phyloP scores from a whole-genome alignment of 2,329 filamentous ascomycete species.

The Amauroascus verrucosus region DNA sequence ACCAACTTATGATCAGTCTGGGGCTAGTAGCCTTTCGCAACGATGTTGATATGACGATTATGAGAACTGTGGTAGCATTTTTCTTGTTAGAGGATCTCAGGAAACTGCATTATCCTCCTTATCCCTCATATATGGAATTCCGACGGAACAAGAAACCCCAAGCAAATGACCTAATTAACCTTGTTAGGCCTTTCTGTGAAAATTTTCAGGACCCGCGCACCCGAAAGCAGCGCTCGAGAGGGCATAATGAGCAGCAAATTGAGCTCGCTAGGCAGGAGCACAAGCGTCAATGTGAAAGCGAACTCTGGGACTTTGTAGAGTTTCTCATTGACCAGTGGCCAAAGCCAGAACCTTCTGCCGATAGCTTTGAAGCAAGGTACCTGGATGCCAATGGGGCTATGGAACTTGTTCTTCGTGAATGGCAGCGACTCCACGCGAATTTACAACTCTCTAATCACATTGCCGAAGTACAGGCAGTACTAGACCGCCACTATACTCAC shows the following conservation, averaged over 20 bases:
- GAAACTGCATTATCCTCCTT: not conserved
- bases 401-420: constrained; percentile 35
- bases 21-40: not conserved
- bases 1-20: not conserved
- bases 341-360: not conserved
- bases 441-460: constrained; percentile 38
- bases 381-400: constrained; percentile 26
- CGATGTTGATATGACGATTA: not conserved
- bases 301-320: not conserved
- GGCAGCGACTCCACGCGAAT: constrained; percentile 41
- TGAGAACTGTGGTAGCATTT: constrained; percentile 2
- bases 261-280: not conserved
- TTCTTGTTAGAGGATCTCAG: constrained; percentile 3
- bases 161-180: not conserved
- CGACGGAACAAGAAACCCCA: not conserved
- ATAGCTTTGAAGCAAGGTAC: not conserved
- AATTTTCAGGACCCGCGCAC: not conserved
- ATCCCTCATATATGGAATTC: not conserved
- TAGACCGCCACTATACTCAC: constrained; percentile 23
- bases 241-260: not conserved
- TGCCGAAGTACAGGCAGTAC: constrained; percentile 33
- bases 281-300: not conserved
- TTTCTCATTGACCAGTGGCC: constrained; percentile 4
- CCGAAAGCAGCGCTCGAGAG: not conserved
- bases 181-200: not conserved